Evolutionary conservation across 345 rosid genomes (phyloP).

Genomic region (Aethionema arabicum): DNA sequence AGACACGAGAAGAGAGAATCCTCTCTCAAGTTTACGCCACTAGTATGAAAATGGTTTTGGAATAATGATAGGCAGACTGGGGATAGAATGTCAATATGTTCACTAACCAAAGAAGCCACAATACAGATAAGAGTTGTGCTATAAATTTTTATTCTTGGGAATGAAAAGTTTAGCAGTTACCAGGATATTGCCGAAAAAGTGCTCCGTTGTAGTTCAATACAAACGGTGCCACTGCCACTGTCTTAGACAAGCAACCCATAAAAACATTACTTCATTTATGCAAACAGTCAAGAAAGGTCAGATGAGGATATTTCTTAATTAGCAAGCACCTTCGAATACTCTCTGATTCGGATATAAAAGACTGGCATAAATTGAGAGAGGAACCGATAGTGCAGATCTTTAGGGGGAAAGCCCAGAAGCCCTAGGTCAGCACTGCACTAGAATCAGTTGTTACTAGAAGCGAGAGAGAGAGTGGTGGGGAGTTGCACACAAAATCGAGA

Average conservation of each 20-base stretch:
- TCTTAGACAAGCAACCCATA: conserved; percentile 54
- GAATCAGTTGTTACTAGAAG: conserved; percentile 27
- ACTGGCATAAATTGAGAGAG: conserved; percentile 85
- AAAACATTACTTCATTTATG: conserved; percentile 29
- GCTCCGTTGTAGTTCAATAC: conserved; percentile 87
- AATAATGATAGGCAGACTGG: conserved; percentile 7
- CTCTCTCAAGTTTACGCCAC: conserved; percentile 13
- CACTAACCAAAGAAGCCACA: conserved; percentile 20
- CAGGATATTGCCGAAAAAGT: conserved; percentile 89
- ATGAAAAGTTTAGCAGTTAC: conserved; percentile 37
- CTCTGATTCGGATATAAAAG: conserved; percentile 82
- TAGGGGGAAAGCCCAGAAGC: conserved; percentile 82
- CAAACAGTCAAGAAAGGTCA: conserved; percentile 21
- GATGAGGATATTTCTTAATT: conserved; percentile 11
- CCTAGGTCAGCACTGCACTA: conserved; percentile 90
- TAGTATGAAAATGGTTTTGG: conserved; percentile 14
- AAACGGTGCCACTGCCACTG: conserved; percentile 89
- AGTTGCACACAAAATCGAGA: conserved; percentile 21
- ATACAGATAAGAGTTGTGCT: conserved; percentile 1
- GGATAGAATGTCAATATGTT: conserved; percentile 2
- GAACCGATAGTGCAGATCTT: conserved; percentile 91
- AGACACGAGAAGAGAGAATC: conserved; percentile 5
- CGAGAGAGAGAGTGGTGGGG: conserved; percentile 5
- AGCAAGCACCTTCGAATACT: conserved; percentile 79
- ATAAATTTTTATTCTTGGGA: conserved; percentile 3